Evolutionary conservation across 2,329 filamentous ascomycete genomes (phyloP).

Genomic region (Hirsutella minnesotensis): DNA sequence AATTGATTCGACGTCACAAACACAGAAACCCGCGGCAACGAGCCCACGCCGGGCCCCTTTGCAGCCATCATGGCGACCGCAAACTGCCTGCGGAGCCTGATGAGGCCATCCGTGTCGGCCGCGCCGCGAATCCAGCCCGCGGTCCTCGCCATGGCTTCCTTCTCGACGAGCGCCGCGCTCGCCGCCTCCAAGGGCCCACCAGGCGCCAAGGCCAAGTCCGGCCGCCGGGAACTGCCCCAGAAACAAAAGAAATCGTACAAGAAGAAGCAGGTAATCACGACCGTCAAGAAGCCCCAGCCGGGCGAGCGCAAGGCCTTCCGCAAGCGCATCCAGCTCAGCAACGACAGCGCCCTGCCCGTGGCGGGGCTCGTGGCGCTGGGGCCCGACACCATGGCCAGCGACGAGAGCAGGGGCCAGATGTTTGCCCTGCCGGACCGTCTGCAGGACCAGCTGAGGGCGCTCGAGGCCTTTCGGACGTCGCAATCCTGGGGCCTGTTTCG

Average conservation of each 20-base stretch:
- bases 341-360: constrained; percentile 81
- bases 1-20: no score
- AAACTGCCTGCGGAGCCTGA: constrained; percentile 30
- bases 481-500: constrained; percentile 85
- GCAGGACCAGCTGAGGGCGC: constrained; percentile 69
- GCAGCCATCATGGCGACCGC: constrained; percentile 22
- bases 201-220: constrained; percentile 17
- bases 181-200: constrained; percentile 14
- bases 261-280: constrained; percentile 26
- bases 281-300: constrained; percentile 46
- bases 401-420: constrained; percentile 51
- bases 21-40: no score
- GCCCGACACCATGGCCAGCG: constrained; percentile 39
- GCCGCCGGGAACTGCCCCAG: constrained; percentile 20
- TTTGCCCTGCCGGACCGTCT: constrained; percentile 55
- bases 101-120: constrained; percentile 20
- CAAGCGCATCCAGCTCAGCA: constrained; percentile 84
- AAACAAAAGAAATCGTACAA: constrained; percentile 40
- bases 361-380: constrained; percentile 51
- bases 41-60: no score
- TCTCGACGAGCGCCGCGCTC: constrained; percentile 23
- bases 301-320: constrained; percentile 81
- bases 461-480: constrained; percentile 81
- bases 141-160: constrained; percentile 22
- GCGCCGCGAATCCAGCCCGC: constrained; percentile 20